phyloP scores from a whole-genome alignment of 371 early-diverging fungal genomes.

The Zopfochytrium polystomum region DNA sequence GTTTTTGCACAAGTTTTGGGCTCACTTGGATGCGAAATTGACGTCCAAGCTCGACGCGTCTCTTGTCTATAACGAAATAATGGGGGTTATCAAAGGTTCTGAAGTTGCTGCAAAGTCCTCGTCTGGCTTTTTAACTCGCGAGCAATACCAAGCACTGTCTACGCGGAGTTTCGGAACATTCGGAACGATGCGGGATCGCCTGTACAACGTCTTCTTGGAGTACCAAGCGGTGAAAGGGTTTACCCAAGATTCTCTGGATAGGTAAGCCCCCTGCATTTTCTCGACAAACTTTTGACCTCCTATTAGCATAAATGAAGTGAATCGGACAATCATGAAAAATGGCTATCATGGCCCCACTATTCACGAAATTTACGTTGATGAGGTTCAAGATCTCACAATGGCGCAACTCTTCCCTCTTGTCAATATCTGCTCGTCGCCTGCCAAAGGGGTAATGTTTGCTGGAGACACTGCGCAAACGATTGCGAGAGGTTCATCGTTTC shows the following conservation, averaged over 20 bases:
- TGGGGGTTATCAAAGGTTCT: constrained; percentile 30
- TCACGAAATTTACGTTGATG: constrained; percentile 26
- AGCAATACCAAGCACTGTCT: constrained; percentile 11
- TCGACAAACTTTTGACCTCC: too few species aligned
- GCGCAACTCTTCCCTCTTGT: constrained; percentile 26
- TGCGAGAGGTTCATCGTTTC: too few species aligned
- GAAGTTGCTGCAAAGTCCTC: constrained; percentile 14
- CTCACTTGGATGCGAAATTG: neutral
- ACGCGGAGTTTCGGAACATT: constrained; percentile 4
- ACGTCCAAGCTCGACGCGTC: constrained; percentile 15
- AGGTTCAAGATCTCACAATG: constrained; percentile 35
- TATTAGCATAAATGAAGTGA: too few species aligned
- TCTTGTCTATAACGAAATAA: constrained; percentile 26
- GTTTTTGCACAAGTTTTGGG: constrained; percentile 4
- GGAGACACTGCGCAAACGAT: too few species aligned
- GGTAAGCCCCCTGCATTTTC: too few species aligned
- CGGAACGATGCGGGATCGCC: neutral
- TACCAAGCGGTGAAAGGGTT: too few species aligned
- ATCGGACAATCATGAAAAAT: too few species aligned
- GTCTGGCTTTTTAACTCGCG: constrained; percentile 15
- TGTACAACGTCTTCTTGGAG: too few species aligned
- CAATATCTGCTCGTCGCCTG: constrained; percentile 17
- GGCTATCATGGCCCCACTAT: too few species aligned
- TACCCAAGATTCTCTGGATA: too few species aligned
- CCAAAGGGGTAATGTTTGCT: constrained; percentile 31